phyloP scores from a whole-genome alignment of 2,329 filamentous ascomycete species.

The Gremmenia infestans region DNA sequence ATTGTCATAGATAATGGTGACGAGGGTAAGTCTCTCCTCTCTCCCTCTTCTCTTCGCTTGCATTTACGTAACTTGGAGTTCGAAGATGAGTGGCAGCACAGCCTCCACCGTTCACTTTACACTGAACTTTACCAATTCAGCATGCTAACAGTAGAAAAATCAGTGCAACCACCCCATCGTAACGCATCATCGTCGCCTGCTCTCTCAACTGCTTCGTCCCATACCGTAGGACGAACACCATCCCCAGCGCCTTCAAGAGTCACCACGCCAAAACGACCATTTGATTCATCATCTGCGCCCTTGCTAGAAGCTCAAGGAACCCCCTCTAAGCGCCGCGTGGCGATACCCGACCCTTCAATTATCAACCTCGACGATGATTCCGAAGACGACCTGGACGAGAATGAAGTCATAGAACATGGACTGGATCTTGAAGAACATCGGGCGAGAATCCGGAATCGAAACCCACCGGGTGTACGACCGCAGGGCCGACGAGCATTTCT shows the following conservation, averaged over 20 bases:
- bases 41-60: not conserved
- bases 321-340: too few relatives aligned
- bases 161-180: not conserved
- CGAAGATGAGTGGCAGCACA: too few relatives aligned
- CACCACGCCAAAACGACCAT: not conserved
- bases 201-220: not conserved
- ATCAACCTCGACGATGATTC: not conserved
- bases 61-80: not conserved
- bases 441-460: not conserved
- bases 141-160: not conserved
- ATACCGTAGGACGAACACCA: not conserved
- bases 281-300: not conserved
- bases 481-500: not conserved
- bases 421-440: not conserved
- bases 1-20: not conserved
- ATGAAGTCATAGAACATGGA: not conserved
- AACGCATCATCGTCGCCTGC: not conserved
- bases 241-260: not conserved
- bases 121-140: not conserved
- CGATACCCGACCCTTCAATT: too few relatives aligned
- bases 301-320: too few relatives aligned
- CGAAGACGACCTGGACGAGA: not conserved
- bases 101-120: not conserved
- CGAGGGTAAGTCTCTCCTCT: not conserved
- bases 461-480: not conserved